Evolutionary conservation across 2,329 filamentous ascomycete species (phyloP), one percentile per base, ranked within the genome.

Genomic region (Neospermospora avenae): DNA sequence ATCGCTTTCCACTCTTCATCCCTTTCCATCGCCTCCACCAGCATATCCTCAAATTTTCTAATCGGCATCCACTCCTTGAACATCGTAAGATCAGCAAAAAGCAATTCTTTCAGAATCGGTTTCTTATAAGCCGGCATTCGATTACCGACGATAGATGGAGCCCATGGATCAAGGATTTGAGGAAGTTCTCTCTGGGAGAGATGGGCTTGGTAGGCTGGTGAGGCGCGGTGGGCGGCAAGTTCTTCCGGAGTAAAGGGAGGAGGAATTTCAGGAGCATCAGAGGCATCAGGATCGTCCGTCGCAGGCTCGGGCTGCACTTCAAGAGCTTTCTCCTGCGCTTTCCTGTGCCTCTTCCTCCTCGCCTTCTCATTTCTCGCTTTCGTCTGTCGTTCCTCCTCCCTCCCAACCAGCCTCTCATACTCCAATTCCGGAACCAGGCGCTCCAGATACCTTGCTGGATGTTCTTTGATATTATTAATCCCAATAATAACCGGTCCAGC

Each of bases 1-100:
- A 39, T 25, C n/a, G 20, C 20, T 14, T 61, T 49, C 42, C 63
- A 65, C 13, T 58, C 44, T 13, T 20, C 55, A 52, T 67, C 66
- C 42, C 58, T n/a, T 39, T 60, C 31, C 22, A 51, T 11, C 3
- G 61, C 61, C 31, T 35, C 24, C 28, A 18, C 39, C 42, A 63
- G 42, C 48, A 58, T 55, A 8, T 44, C 28, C 16, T 53, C 37
- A 41, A 63, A 57, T 2, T 57, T 57, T 16, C 35, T 35, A 10
- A 42, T 34, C 5, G 61, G 61, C 18, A 44, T 7, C 60, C 60
- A 63, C 14, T 60, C 16, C 25, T 51, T 57, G 22, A 46, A 59
- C 16, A 63, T 51, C 28, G 48, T 22, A 7, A 49, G 22, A 31
- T 63, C 60, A 6, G 55, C 55, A 6, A 39, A 8, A 8, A 57